phyloP scores from a whole-genome alignment of 345 rosid species.

The Hypericum androsaemum region DNA sequence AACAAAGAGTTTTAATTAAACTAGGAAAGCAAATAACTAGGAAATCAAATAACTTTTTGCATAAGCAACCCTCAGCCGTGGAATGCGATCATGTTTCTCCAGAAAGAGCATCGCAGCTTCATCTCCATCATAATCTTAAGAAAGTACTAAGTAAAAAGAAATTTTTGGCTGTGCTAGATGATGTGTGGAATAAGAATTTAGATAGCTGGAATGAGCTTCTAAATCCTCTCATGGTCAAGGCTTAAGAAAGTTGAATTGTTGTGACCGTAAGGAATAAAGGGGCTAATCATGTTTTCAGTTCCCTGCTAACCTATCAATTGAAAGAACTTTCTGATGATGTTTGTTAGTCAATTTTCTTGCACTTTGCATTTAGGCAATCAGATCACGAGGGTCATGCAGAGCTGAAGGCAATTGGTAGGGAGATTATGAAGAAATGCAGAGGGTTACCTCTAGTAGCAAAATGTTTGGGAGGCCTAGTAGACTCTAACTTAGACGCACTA shows the following conservation, averaged over 20 bases:
- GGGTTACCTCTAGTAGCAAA: constrained; percentile 1
- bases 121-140: no score
- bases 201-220: not conserved
- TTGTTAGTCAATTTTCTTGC: no score
- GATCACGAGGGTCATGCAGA: not conserved
- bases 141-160: not conserved
- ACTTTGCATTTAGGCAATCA: no score
- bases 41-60: no score
- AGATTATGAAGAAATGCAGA: not conserved
- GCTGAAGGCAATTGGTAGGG: not conserved
- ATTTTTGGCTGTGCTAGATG: not conserved
- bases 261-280: not conserved
- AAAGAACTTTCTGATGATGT: no score
- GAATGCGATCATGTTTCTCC: no score
- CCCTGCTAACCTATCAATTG: not conserved
- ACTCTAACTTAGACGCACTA: not conserved
- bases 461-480: not conserved
- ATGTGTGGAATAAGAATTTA: not conserved
- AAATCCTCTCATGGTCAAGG: not conserved
- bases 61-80: no score
- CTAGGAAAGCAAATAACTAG: no score
- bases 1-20: no score
- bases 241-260: not conserved
- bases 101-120: no score
- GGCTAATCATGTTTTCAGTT: not conserved